Evolutionary conservation across 2,329 filamentous ascomycete genomes (phyloP), one percentile per base, ranked within the genome.

Genomic region (Knufia fluminis): DNA sequence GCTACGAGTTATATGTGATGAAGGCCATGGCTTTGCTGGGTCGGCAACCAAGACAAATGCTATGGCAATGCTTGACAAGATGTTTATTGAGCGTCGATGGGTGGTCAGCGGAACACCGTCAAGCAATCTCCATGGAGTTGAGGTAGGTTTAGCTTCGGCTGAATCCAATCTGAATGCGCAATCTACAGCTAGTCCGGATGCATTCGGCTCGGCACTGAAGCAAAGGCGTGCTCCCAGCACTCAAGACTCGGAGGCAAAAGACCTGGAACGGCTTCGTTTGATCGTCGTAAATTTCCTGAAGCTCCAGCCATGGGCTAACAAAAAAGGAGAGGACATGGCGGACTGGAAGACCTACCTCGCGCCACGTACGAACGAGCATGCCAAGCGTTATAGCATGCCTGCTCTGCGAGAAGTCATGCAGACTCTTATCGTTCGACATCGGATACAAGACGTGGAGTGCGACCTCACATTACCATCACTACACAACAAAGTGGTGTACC

Each of bases 91-190:
- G 41, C 78, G 86, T 16, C 79, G 85, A 8, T 96, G 91, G 91
- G 80, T 94, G 3, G 84, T 95, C 0, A 94, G 86, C 1, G 91
- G 91, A 49, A 97, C 91, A 0, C 91, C 91, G 2, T 88, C 89
- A 0, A 83, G 82, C 54, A 86, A 89, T 8, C 70, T 96, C 0
- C 86, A 88, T 49, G 88, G 90, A 0, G 76, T 88, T 0, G 80
- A 87, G 53, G 71, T 82, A 10, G 77, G 77, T 49, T 61, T 79
- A 22, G 69, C 71, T 2, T 67, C 66, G 2, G 61, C 67, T 50
- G 66, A 71, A 50, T 63, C 60, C 3, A 54, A 62, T 51, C 12
- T 45, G 32, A 16, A 42, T 41, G 16, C 19, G 4, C 22, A 4
- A 16, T 3, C 48, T 8, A 10, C 32, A 4, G 4, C 24, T 7